Evolutionary conservation across 1,284 basidiomycete genomes (phyloP).

Genomic region (Melampsora americana): DNA sequence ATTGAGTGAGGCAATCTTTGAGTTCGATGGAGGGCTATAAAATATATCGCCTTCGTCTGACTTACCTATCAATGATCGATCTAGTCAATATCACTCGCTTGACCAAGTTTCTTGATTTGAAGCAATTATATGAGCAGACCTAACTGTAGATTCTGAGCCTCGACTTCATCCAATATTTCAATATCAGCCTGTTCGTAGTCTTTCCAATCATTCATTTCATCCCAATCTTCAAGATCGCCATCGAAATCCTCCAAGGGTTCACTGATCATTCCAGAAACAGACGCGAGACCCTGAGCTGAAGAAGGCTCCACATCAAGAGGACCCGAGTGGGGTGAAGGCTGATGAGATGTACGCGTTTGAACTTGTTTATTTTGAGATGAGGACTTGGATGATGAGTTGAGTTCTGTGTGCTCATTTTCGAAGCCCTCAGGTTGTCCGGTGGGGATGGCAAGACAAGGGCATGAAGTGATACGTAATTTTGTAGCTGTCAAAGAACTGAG

Average conservation of each 20-base stretch:
- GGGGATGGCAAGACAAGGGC: not conserved
- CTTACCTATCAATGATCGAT: conserved; percentile 6
- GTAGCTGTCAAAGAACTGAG: not conserved
- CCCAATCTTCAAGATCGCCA: conserved; percentile 8
- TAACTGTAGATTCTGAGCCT: not conserved
- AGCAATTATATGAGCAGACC: not conserved
- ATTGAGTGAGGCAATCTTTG: not conserved
- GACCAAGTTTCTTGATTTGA: not conserved
- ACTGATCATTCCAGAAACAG: not conserved
- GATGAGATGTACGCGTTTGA: not conserved
- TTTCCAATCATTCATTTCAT: conserved; percentile 25
- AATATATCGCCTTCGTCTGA: not conserved
- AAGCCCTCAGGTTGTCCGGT: not conserved
- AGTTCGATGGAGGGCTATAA: not conserved
- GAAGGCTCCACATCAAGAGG: not conserved
- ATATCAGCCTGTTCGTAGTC: conserved; percentile 33
- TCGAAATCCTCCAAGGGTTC: not conserved
- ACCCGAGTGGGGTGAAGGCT: not conserved
- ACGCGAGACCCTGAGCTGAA: not conserved
- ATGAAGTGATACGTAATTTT: not conserved
- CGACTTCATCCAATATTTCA: conserved; percentile 13
- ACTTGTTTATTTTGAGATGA: not conserved
- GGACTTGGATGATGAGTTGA: not conserved
- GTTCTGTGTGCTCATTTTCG: not conserved
- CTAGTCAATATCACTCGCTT: not conserved